A percentile compares a stretch with the other conserved stretches of the same genome.
Conservation (phyloP, 768 basidiomycete genomes). For the Xanthoconium stramineum region DNA sequence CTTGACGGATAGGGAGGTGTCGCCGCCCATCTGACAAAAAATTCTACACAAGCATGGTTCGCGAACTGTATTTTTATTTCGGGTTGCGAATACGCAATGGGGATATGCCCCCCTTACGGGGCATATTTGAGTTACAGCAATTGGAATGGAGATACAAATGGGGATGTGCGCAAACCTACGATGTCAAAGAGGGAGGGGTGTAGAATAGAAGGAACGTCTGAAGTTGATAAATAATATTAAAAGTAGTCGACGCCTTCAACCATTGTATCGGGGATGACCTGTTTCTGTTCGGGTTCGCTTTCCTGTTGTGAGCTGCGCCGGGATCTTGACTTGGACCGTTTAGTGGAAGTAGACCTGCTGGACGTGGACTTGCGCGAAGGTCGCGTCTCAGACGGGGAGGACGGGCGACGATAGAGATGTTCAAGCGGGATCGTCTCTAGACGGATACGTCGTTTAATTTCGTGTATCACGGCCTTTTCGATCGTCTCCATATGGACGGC, state of each 20-base stretch:
- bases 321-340: constrained; percentile 6
- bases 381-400: background rate
- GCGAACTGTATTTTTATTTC: background rate
- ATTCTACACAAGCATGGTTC: background rate
- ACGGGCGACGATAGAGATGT: constrained; percentile 15
- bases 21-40: constrained; percentile 5
- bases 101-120: background rate
- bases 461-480: constrained; percentile 32
- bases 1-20: constrained; percentile 5
- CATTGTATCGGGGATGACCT: constrained; percentile 1
- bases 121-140: background rate
- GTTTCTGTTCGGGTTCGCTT: background rate
- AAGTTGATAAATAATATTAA: constrained; percentile 23
- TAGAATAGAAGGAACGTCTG: background rate
- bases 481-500: constrained; percentile 39
- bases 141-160: constrained; percentile 4
- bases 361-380: constrained; percentile 1
- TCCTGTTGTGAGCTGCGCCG: constrained; percentile 1
- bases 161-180: constrained; percentile 1
- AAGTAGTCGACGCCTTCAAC: constrained; percentile 35
- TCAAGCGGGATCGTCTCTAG: constrained; percentile 22
- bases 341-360: background rate
- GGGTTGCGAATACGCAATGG: background rate
- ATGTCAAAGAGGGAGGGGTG: no score
- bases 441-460: constrained; percentile 34